phyloP scores from a whole-genome alignment of 139 green algal species.

The Coelastrella sp. region DNA sequence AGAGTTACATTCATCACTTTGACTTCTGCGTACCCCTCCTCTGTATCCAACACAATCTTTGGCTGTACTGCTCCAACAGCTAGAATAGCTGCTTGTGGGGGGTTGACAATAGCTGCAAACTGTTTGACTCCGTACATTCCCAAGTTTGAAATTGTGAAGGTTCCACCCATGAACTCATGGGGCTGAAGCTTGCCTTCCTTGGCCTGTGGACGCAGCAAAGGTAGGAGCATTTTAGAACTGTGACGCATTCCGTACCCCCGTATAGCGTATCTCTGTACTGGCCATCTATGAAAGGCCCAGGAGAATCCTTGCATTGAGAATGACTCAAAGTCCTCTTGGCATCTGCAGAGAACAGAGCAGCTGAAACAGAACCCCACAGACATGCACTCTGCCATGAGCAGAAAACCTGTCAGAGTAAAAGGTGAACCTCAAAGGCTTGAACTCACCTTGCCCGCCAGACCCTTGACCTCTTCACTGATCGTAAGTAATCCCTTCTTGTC shows the following conservation, averaged over 20 bases:
- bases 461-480: slow-evolving; percentile 82
- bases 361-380: neutral
- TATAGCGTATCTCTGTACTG: no score
- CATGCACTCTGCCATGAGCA: no score
- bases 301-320: neutral
- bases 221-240: no score
- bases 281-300: no score
- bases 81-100: slow-evolving; percentile 80
- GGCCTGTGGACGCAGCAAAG: slow-evolving; percentile 61
- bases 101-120: slow-evolving; percentile 98
- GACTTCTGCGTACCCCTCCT: slow-evolving; percentile 50
- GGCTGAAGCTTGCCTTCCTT: slow-evolving; percentile 92
- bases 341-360: neutral
- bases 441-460: slow-evolving; percentile 79
- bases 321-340: neutral
- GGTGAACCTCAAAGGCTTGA: no score
- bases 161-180: slow-evolving; percentile 90
- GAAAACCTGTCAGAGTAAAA: neutral
- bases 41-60: slow-evolving; percentile 42
- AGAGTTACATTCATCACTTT: slow-evolving; percentile 86
- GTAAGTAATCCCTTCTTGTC: slow-evolving; percentile 78
- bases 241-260: no score
- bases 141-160: slow-evolving; percentile 96
- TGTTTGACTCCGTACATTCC: slow-evolving; percentile 96
- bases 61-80: slow-evolving; percentile 51